Evolutionary conservation across 208 protist species (phyloP).

Genomic region (Acanthamoeba castellanii): DNA sequence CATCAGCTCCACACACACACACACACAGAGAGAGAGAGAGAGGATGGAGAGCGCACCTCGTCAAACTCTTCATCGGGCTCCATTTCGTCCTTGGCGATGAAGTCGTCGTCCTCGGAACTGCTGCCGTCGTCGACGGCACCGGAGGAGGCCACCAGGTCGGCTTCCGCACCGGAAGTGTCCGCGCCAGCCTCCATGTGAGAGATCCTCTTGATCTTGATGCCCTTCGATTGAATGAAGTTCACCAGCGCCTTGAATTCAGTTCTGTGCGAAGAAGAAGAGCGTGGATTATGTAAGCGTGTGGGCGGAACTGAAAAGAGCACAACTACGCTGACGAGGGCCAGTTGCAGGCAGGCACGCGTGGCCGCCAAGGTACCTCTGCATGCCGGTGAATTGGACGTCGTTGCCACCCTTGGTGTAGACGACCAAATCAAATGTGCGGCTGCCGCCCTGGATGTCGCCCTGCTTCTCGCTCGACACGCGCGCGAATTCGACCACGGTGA

Average conservation of each 20-base stretch:
- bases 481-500: conserved; percentile 82
- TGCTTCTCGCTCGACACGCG: conserved; percentile 68
- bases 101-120: conserved; percentile 47
- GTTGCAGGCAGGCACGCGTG: too few relatives aligned
- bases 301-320: too few relatives aligned
- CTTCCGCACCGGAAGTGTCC: conserved; percentile 11
- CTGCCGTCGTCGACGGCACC: not conserved
- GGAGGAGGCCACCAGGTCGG: not conserved
- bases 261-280: not conserved
- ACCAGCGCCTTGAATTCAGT: conserved; percentile 65
- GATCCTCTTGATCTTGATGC: conserved; percentile 57
- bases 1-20: too few relatives aligned
- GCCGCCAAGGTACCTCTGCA: conserved; percentile 2
- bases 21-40: not conserved
- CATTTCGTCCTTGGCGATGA: conserved; percentile 50
- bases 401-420: conserved; percentile 53
- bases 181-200: conserved; percentile 51
- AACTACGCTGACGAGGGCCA: too few relatives aligned
- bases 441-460: conserved; percentile 26
- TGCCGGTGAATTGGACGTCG: conserved; percentile 34
- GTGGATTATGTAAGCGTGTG: too few relatives aligned
- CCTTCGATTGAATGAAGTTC: conserved; percentile 50
- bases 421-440: conserved; percentile 80
- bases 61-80: conserved; percentile 50
- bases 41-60: not conserved